phyloP scores from a whole-genome alignment of 176 grass and related monocot species.

The Dactylis glomerata region DNA sequence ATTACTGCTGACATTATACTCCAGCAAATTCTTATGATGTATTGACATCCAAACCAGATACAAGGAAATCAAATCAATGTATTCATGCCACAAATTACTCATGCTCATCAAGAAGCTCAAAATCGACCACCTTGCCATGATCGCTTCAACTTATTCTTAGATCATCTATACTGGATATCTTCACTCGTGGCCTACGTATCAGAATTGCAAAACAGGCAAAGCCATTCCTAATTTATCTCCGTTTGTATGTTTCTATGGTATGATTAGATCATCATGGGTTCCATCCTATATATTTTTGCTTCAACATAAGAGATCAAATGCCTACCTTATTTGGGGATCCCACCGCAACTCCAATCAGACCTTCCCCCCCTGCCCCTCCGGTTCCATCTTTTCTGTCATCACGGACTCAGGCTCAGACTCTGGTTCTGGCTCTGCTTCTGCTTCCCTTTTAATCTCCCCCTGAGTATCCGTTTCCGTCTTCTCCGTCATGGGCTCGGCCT shows the following conservation, averaged over 20 bases:
- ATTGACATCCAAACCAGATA: not conserved
- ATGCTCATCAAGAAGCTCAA: not conserved
- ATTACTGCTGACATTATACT: not conserved
- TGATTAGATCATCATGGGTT: conserved; percentile 8
- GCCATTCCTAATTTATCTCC: not conserved
- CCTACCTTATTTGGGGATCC: conserved; percentile 15
- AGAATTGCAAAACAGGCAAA: conserved; percentile 12
- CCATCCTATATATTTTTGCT: conserved; percentile 2
- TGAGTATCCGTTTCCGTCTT: not conserved
- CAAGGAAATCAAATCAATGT: not conserved
- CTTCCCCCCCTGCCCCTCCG: not conserved
- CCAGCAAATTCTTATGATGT: conserved; percentile 1
- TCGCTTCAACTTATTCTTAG: conserved; percentile 18
- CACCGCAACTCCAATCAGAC: not conserved
- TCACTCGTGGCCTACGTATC: not conserved
- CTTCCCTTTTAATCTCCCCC: not conserved
- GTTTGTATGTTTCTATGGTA: not conserved
- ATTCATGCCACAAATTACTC: not conserved
- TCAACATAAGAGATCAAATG: conserved; percentile 13
- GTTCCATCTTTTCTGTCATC: not conserved
- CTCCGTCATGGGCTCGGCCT: not conserved
- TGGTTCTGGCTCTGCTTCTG: not conserved
- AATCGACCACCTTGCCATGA: not conserved
- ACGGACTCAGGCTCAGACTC: not conserved
- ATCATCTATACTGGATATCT: not conserved